Evolutionary conservation across 768 basidiomycete genomes (phyloP).

Genomic region (Erythrobasidium yunnanense): DNA sequence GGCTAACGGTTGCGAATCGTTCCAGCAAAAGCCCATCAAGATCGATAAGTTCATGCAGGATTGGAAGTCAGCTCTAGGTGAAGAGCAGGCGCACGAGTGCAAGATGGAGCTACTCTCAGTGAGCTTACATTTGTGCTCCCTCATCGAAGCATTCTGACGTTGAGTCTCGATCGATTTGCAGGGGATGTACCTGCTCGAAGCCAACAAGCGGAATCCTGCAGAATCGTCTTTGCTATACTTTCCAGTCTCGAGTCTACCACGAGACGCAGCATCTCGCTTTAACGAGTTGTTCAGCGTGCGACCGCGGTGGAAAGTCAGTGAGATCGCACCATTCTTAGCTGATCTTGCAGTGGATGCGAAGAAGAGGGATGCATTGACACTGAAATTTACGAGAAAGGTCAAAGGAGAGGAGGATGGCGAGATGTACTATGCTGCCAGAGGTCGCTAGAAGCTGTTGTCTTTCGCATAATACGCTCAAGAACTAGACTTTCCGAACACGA

Average conservation of each 20-base stretch:
- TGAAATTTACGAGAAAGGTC: slow-evolving; percentile 71
- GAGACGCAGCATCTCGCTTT: slow-evolving; percentile 70
- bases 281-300: slow-evolving; percentile 64
- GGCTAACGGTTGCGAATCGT: background rate
- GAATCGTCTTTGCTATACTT: slow-evolving; percentile 56
- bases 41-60: slow-evolving; percentile 51
- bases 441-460: background rate
- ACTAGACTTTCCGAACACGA: background rate
- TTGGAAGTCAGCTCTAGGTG: slow-evolving; percentile 69
- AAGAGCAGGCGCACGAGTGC: slow-evolving; percentile 58
- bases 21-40: slow-evolving; percentile 48
- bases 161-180: no score
- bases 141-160: no score
- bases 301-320: slow-evolving; percentile 39
- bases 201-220: slow-evolving; percentile 25
- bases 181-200: slow-evolving; percentile 62
- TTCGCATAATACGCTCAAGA: background rate
- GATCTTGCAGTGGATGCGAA: slow-evolving; percentile 76
- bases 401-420: slow-evolving; percentile 47
- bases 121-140: no score
- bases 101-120: slow-evolving; percentile 61
- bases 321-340: slow-evolving; percentile 59
- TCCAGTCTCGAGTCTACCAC: slow-evolving; percentile 60
- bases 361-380: slow-evolving; percentile 72
- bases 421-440: slow-evolving; percentile 7